These are phyloP conservation scores for Diophrys sp. DNA, from an alignment of 73 alveolate genomes.

Conservation along the genomic window DNA sequence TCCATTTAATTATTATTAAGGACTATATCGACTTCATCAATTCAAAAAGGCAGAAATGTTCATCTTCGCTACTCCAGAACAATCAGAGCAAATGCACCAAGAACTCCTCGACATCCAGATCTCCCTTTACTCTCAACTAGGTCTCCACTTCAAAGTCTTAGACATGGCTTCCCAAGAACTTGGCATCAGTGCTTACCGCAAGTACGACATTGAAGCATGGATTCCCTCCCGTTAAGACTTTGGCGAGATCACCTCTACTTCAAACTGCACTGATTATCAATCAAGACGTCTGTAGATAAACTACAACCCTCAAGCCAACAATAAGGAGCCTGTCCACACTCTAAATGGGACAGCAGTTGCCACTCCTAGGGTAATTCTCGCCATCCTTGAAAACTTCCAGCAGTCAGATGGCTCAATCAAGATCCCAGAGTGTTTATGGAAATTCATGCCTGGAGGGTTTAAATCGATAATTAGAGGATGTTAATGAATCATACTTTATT, in stretches of 20 bases:
- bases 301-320: conserved; percentile 23
- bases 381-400: conserved; percentile 71
- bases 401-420: conserved; percentile 44
- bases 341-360: conserved; percentile 88
- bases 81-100: conserved; percentile 74
- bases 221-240: conserved; percentile 75
- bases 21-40: conserved; percentile 81
- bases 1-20: no score
- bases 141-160: conserved; percentile 73
- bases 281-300: conserved; percentile 46
- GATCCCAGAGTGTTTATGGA: background rate
- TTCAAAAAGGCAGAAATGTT: conserved; percentile 85
- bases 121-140: conserved; percentile 55
- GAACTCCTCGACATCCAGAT: conserved; percentile 74
- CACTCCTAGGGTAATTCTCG: conserved; percentile 75
- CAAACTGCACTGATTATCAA: conserved; percentile 80
- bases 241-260: conserved; percentile 80
- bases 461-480: background rate
- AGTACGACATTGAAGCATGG: conserved; percentile 87
- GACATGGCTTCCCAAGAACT: conserved; percentile 86
- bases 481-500: background rate
- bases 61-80: conserved; percentile 42
- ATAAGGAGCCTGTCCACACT: conserved; percentile 62
- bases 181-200: conserved; percentile 85
- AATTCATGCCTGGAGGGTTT: background rate